Percentiles rank a stretch among this genome's conserved stretches.
phyloP scores from a whole-genome alignment of 2,329 filamentous ascomycete species.

The Zasmidium angulare region DNA sequence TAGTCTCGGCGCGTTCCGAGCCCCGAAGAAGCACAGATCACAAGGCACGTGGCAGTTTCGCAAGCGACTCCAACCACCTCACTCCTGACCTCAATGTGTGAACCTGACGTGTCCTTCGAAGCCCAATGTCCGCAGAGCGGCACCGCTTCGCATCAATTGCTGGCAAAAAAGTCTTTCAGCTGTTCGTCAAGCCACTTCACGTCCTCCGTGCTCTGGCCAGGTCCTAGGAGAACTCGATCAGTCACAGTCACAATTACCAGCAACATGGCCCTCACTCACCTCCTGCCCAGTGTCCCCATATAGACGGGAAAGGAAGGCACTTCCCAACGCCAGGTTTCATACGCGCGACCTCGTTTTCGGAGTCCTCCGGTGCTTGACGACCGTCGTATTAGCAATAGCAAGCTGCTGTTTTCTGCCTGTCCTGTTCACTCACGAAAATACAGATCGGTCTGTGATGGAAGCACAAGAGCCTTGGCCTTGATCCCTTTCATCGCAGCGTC shows the following conservation, averaged over 20 bases:
- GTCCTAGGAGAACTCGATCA: too few relatives aligned
- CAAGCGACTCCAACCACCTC: background rate
- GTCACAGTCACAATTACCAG: too few relatives aligned
- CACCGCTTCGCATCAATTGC: conserved; percentile 10
- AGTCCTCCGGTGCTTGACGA: conserved; percentile 65
- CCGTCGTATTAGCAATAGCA: conserved; percentile 13
- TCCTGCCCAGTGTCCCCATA: conserved; percentile 62
- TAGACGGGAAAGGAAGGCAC: conserved; percentile 45
- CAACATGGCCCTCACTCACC: conserved; percentile 47
- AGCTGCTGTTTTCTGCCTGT: background rate
- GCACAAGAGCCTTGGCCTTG: conserved; percentile 69
- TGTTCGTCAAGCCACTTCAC: conserved; percentile 69
- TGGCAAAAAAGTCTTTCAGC: conserved; percentile 54
- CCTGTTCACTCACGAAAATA: conserved; percentile 65
- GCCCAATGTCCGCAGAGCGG: too few relatives aligned
- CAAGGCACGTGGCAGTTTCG: background rate
- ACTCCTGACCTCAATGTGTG: too few relatives aligned
- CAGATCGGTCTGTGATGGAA: conserved; percentile 72
- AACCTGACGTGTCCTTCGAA: too few relatives aligned
- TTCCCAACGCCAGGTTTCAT: conserved; percentile 61
- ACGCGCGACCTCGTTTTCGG: conserved; percentile 66
- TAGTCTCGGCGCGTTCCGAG: background rate
- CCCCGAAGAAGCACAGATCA: background rate
- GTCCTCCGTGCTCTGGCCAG: conserved; percentile 69
- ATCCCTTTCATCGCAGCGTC: conserved; percentile 63